Base-by-base conservation (phyloP, 768 basidiomycete species). In the Leccinellum rugosiceps region DNA sequence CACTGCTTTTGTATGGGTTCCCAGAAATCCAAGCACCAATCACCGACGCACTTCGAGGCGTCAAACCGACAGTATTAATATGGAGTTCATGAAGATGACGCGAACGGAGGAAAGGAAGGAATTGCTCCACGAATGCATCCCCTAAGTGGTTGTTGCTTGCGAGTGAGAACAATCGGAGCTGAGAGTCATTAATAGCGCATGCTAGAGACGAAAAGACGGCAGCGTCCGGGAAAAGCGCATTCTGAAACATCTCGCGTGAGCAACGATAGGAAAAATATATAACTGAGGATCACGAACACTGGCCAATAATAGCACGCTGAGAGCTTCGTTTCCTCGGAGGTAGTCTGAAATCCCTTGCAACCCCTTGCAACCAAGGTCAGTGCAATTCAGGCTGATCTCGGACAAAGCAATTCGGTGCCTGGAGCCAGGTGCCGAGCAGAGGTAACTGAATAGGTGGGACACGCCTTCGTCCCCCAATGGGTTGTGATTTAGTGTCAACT, bases 371-470 rank as follows among this genome's bases (percentile, higher is more conserved):
- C 84, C 80, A 50, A 88, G 80, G 3, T 65, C 58, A 61, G 82
- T 84, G 4, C 77, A 72, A 53, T 83, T 86, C 53, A 88, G 72
- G 57, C 74, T 77, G 34, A 88, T 84, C 61, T 85, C 82, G 2
- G 68, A 64, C 56, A 88, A 74, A 1, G 56, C 56, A 30, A 51
- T 58, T 53, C 68, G 71, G 65, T 85, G 75, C 57, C 70, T 74
- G 48, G 75, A 72, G 6, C 83, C 86, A 21, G 71, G 60, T 13
- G 73, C 62, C 8, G 86, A 85, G 23, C 71, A 66, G 7, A 88
- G 76, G 63, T 81, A 87, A 28, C 71, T 68, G 67, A 87, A 86
- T 10, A 88, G 68, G 7, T 74, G 69, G 26, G 75, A 72, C 59
- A 80, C 76, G 13, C 87, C 87, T 19, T 82, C 79, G 62, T 86